phyloP scores from a whole-genome alignment of 495 filamentous ascomycete genomes.

The Penicillium mononematosum region DNA sequence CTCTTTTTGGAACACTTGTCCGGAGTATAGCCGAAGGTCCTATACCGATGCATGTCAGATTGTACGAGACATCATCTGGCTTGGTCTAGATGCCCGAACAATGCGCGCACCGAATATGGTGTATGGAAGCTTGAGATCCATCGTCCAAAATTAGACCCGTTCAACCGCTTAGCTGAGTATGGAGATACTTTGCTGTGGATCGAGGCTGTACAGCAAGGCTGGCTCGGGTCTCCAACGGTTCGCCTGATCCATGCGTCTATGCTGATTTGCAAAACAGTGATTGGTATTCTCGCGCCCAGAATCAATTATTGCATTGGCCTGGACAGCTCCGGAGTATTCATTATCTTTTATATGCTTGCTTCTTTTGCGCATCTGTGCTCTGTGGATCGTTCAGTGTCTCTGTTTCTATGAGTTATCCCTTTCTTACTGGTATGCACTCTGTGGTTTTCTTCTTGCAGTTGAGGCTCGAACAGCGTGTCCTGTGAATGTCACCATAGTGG shows the following conservation, averaged over 20 bases:
- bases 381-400: constrained; percentile 10
- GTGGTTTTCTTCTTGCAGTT: constrained; percentile 9
- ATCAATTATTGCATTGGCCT: constrained; percentile 13
- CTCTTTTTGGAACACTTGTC: no score
- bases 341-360: constrained; percentile 10
- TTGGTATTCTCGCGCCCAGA: constrained; percentile 8
- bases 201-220: constrained; percentile 16
- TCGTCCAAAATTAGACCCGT: constrained; percentile 9
- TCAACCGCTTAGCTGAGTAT: constrained; percentile 5
- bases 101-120: no score
- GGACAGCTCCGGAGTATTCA: constrained; percentile 4
- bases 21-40: no score
- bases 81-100: no score
- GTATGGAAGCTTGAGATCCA: not conserved
- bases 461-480: constrained; percentile 14
- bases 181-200: constrained; percentile 8
- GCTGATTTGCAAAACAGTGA: constrained; percentile 14
- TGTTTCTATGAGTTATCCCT: constrained; percentile 7
- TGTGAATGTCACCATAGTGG: constrained; percentile 17
- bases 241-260: constrained; percentile 9
- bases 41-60: no score
- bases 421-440: constrained; percentile 13
- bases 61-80: no score
- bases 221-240: constrained; percentile 12
- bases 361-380: constrained; percentile 7